These are phyloP conservation scores for Penicillium palitans DNA, from an alignment of 2,329 filamentous ascomycete species.

Conservation along the genomic window DNA sequence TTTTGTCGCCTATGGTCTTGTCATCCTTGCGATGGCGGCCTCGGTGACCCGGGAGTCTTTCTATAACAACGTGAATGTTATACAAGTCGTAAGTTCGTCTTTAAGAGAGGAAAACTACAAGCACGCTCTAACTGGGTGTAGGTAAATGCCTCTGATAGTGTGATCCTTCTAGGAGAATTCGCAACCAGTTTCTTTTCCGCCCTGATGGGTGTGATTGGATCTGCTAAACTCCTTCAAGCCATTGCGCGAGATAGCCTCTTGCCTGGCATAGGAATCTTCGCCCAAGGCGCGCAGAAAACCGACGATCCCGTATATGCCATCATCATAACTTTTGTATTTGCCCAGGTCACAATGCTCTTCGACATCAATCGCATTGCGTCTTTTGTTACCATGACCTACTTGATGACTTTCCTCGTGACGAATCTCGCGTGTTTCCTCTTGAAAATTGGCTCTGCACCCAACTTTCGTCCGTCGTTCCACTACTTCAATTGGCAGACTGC, in stretches of 20 bases:
- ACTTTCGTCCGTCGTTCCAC: slow-evolving; percentile 84
- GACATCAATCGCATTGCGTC: slow-evolving; percentile 87
- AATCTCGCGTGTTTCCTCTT: slow-evolving; percentile 84
- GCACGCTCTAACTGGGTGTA: slow-evolving; percentile 27
- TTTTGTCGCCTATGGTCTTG: slow-evolving; percentile 71
- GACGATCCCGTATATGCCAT: slow-evolving; percentile 79
- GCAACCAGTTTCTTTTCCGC: slow-evolving; percentile 82
- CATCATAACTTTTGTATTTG: slow-evolving; percentile 70
- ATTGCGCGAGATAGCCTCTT: slow-evolving; percentile 76
- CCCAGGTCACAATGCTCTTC: slow-evolving; percentile 77
- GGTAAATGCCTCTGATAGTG: slow-evolving; percentile 71
- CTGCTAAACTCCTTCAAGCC: slow-evolving; percentile 81
- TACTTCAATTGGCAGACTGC: slow-evolving; percentile 89
- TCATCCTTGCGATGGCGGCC: slow-evolving; percentile 75
- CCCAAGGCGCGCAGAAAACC: slow-evolving; percentile 66
- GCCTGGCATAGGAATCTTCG: slow-evolving; percentile 72
- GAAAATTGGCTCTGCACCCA: slow-evolving; percentile 83
- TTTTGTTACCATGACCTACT: slow-evolving; percentile 85
- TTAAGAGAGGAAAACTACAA: neutral
- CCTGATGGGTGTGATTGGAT: slow-evolving; percentile 82
- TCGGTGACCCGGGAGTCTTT: slow-evolving; percentile 74
- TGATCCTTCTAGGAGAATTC: slow-evolving; percentile 79
- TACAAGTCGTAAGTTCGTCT: slow-evolving; percentile 60
- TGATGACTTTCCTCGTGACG: slow-evolving; percentile 89
- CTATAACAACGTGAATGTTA: slow-evolving; percentile 72